A percentile compares a stretch with the other conserved stretches of the same genome.
These are phyloP conservation scores for Cadophora luteo-olivacea DNA, from an alignment of 2,329 filamentous ascomycete genomes.

Conservation along the genomic window DNA sequence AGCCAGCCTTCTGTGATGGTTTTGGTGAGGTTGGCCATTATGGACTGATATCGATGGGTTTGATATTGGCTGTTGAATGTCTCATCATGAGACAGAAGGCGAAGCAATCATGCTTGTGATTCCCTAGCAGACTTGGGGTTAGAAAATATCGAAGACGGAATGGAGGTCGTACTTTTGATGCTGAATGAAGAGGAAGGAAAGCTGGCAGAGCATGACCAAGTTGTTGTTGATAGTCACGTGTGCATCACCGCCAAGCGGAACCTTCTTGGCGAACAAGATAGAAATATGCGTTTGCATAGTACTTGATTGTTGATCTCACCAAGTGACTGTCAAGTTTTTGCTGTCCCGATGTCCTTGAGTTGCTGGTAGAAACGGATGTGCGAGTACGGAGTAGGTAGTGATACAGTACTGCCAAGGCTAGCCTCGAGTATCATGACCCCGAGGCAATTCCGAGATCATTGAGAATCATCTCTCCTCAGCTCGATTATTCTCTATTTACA, in stretches of 20 bases:
- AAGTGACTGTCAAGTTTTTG: background rate
- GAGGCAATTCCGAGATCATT: background rate
- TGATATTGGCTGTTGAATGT: background rate
- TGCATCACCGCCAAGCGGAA: background rate
- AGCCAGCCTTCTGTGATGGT: constrained; percentile 31
- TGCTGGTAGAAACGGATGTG: background rate
- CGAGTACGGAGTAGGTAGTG: background rate
- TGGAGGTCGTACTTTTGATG: background rate
- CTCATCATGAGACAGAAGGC: background rate
- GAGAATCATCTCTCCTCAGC: background rate
- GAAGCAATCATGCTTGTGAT: background rate
- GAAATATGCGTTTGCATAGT: no score
- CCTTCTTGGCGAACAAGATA: background rate
- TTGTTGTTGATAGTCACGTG: constrained; percentile 13
- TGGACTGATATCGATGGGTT: background rate
- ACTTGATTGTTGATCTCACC: background rate
- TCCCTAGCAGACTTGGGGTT: background rate
- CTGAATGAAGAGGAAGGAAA: background rate
- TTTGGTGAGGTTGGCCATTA: constrained; percentile 3
- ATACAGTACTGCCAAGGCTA: background rate
- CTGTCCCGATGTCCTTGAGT: background rate
- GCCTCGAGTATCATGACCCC: background rate
- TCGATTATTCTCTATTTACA: background rate
- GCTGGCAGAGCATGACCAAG: background rate
- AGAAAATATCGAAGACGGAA: background rate